A percentile compares a stretch with the other conserved stretches of the same genome.
Evolutionary conservation across 2,329 filamentous ascomycete species (phyloP).

Genomic region (Ascochyta rabiei): DNA sequence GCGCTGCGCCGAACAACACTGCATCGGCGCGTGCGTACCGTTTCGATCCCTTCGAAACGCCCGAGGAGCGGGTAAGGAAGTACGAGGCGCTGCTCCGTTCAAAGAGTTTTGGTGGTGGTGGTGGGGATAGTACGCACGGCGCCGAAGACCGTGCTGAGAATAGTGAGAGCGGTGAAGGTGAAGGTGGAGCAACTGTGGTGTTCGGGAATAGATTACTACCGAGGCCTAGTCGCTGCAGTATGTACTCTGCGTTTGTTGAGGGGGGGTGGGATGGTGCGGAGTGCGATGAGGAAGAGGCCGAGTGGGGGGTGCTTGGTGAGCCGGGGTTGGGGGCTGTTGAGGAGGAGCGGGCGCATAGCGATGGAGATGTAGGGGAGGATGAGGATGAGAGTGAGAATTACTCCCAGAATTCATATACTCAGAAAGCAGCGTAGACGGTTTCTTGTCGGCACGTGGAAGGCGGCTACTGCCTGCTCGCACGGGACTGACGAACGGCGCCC

Average conservation of each 20-base stretch:
- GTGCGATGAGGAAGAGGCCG: background rate
- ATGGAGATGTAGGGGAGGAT: no score
- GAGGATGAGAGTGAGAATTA: no score
- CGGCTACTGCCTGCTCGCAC: no score
- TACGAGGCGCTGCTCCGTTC: background rate
- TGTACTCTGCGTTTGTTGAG: conserved; percentile 2
- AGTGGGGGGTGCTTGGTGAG: background rate
- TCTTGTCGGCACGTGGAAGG: no score
- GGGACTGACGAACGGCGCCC: no score
- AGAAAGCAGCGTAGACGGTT: no score
- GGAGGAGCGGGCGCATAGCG: background rate
- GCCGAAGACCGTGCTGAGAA: no score
- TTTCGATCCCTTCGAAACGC: conserved; percentile 2
- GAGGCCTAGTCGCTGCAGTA: conserved; percentile 2
- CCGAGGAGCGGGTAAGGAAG: background rate
- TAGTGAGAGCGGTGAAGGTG: background rate
- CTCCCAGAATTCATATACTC: no score
- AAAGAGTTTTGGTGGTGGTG: no score
- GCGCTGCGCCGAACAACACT: background rate
- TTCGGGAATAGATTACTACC: background rate
- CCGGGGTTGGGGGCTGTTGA: background rate
- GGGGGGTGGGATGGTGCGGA: background rate
- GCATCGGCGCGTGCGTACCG: background rate
- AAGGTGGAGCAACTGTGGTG: background rate
- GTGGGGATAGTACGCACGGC: no score